Conservation (phyloP, 306 rosid species). For the Fragaria vesca region DNA sequence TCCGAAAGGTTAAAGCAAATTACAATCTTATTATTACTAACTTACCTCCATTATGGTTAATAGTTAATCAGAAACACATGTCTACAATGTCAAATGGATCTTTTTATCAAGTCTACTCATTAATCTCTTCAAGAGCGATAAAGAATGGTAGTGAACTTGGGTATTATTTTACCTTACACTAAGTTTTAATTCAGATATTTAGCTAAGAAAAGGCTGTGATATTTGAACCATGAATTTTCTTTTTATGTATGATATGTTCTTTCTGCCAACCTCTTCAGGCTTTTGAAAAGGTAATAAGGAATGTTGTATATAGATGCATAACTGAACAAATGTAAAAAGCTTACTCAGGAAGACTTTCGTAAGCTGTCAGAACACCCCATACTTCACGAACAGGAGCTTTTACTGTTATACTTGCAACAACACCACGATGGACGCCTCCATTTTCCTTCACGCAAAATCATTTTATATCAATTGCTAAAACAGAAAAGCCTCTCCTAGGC, state of each 20-base stretch:
- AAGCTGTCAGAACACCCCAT: conserved; percentile 80
- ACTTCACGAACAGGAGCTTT: conserved; percentile 93
- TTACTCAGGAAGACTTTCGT: conserved; percentile 97
- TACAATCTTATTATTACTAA: neutral
- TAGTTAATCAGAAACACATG: neutral
- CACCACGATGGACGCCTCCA: conserved; percentile 97
- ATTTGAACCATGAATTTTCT: neutral
- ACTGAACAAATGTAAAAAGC: conserved; percentile 21
- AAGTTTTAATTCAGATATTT: neutral
- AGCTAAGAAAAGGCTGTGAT: neutral
- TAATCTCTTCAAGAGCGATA: neutral
- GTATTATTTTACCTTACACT: neutral
- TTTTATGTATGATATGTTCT: neutral
- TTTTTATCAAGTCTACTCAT: neutral
- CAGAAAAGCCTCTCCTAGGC: conserved; percentile 16
- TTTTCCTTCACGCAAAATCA: conserved; percentile 74
- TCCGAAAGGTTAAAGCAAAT: too few relatives aligned
- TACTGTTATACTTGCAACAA: conserved; percentile 92
- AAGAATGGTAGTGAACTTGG: neutral
- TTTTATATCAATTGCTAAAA: conserved; percentile 22
- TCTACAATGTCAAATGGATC: neutral
- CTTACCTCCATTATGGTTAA: neutral
- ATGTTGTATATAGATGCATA: neutral
- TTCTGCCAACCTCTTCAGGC: neutral
- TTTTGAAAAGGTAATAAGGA: neutral